Base-by-base conservation (phyloP, 2,329 filamentous ascomycete genomes). In the Aspergillus pseudoterreus region DNA sequence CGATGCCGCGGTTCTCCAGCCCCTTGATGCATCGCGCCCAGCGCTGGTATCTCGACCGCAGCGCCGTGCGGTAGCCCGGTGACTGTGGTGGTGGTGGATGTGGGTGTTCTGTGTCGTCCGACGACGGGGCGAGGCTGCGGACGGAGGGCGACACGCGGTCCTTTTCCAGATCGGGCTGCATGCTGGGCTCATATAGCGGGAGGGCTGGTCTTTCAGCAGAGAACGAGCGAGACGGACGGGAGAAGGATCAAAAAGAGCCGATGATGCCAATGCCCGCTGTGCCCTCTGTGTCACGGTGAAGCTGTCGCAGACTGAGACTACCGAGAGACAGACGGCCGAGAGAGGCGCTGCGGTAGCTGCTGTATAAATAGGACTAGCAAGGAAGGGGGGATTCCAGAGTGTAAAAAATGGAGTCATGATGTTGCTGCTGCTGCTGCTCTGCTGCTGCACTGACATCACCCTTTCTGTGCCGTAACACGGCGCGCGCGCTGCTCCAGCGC, bases 1-100 rank as follows among this genome's bases (percentile, higher is more conserved):
- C 61, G 33, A 69, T 64, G 0, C 65, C 65, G 2, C 57, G 55
- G 4, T 51, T 52, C 43, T 69, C 66, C 17, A 64, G 55, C 30
- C 55, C 54, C 43, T 59, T 66, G 49, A 69, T 47, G 19, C 47
- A 51, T n/a, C 49, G 22, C 4, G 61, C 48, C 57, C 61, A 65
- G 59, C 55, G 57, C 39, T 62, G 55, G 15, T 57, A 62, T 56
- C 46, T 56, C 30, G 57, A 56, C 27, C 49, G 47, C 10, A 17
- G 35, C 10, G 35, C 4, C 44, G 43, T 19, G 36, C 41, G 4
- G 33, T 43, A 3, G 51, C 55, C 6, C 55, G 53, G 11, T 53
- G 47, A 27, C 52, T 53, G 33, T 46, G 22, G 22, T 6, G 22
- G 22, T 22, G 22, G 33, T 46, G 22, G 22, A 6, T 5, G 22